These are phyloP conservation scores for Diplogelasinospora grovesii DNA, from an alignment of 495 filamentous ascomycete species.

Conservation along the genomic window DNA sequence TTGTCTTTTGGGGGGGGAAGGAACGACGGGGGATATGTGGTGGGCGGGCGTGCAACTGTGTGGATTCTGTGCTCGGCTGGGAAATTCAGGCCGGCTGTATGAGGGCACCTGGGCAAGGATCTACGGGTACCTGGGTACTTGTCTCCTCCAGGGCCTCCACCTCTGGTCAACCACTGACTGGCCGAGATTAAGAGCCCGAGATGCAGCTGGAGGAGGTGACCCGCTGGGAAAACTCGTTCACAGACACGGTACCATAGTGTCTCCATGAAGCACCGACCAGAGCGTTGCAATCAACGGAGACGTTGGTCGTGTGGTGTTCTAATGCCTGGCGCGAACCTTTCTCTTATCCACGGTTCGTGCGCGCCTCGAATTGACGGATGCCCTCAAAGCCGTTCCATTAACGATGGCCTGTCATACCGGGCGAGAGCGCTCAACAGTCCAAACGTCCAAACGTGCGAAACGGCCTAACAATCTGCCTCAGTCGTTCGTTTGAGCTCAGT, in stretches of 20 bases:
- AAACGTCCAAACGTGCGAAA: too few relatives aligned
- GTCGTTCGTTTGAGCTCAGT: too few relatives aligned
- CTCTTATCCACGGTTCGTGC: conserved; percentile 6
- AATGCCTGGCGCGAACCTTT: conserved; percentile 10
- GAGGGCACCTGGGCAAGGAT: conserved; percentile 31
- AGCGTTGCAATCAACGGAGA: conserved; percentile 18
- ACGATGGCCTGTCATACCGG: too few relatives aligned
- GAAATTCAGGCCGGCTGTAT: conserved; percentile 30
- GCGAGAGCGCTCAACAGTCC: too few relatives aligned
- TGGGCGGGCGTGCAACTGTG: conserved; percentile 23
- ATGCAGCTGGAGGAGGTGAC: conserved; percentile 19
- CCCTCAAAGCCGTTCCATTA: too few relatives aligned
- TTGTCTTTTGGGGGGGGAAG: conserved; percentile 4
- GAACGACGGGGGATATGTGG: conserved; percentile 12
- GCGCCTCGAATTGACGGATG: too few relatives aligned
- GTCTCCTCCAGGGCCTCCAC: conserved; percentile 20
- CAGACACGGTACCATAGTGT: conserved; percentile 29
- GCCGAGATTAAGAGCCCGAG: conserved; percentile 21
- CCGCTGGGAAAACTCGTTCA: conserved; percentile 21
- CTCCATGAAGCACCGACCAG: conserved; percentile 18
- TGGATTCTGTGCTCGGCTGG: conserved; percentile 29
- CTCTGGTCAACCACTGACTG: conserved; percentile 22
- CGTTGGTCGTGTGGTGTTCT: conserved; percentile 5
- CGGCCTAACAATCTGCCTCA: too few relatives aligned
- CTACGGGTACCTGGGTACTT: conserved; percentile 19